Evolutionary conservation across 2,329 filamentous ascomycete genomes (phyloP).

Genomic region (Botryotinia convoluta): DNA sequence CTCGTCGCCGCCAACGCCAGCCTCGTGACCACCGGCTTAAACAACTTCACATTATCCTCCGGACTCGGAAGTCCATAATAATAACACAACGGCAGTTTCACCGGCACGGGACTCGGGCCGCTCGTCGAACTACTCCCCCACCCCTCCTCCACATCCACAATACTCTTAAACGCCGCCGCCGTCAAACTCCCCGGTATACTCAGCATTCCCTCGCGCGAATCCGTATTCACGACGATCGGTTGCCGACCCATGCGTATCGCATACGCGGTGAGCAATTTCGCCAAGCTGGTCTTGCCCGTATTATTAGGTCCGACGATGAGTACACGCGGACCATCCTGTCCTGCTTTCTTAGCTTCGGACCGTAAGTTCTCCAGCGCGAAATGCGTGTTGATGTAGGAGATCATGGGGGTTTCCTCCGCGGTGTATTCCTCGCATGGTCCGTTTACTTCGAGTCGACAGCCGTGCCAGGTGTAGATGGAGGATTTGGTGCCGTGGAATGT

Average conservation of each 20-base stretch:
- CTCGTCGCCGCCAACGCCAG: constrained; percentile 77
- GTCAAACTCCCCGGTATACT: constrained; percentile 78
- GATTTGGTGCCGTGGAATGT: constrained; percentile 78
- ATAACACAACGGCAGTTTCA: constrained; percentile 89
- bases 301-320: constrained; percentile 76
- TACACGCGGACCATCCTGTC: constrained; percentile 70
- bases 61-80: constrained; percentile 75
- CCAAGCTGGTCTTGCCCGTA: constrained; percentile 79
- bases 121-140: constrained; percentile 91
- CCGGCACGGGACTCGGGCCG: constrained; percentile 81
- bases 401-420: constrained; percentile 78
- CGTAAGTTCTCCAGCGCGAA: constrained; percentile 77
- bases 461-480: constrained; percentile 89
- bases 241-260: constrained; percentile 71
- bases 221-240: constrained; percentile 79
- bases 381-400: constrained; percentile 80
- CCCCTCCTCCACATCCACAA: constrained; percentile 84
- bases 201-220: constrained; percentile 77
- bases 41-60: constrained; percentile 70
- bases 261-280: constrained; percentile 75
- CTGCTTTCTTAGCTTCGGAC: constrained; percentile 52
- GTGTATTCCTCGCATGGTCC: constrained; percentile 58
- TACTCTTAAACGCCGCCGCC: constrained; percentile 79
- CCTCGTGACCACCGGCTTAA: constrained; percentile 69
- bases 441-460: constrained; percentile 78